phyloP scores from a whole-genome alignment of 768 basidiomycete species.

The Naganishia vishniacii region DNA sequence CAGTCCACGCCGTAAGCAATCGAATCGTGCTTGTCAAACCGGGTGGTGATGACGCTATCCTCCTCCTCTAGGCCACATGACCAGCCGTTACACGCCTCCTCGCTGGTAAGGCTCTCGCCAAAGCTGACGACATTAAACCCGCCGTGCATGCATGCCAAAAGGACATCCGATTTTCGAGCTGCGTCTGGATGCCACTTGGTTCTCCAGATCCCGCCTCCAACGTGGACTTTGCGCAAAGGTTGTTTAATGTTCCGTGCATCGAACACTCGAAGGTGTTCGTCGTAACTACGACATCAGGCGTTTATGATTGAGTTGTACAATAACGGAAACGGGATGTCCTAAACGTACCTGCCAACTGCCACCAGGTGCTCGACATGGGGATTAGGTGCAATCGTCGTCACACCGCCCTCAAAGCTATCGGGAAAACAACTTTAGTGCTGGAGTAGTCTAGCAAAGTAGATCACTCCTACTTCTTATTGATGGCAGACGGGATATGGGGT shows the following conservation, averaged over 20 bases:
- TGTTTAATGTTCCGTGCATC: constrained; percentile 65
- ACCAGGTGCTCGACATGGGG: constrained; percentile 72
- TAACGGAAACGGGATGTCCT: neutral
- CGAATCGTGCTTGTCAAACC: constrained; percentile 70
- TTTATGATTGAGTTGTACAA: neutral
- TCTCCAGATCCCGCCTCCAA: constrained; percentile 92
- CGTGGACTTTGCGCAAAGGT: constrained; percentile 60
- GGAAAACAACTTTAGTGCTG: neutral
- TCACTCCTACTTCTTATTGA: constrained; percentile 64
- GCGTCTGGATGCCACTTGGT: constrained; percentile 87
- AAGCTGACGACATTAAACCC: constrained; percentile 80
- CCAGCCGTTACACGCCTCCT: neutral
- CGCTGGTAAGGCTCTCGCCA: constrained; percentile 19
- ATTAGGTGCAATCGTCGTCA: constrained; percentile 82
- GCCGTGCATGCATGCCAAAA: constrained; percentile 97
- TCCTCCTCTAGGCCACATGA: constrained; percentile 4
- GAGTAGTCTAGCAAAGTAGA: neutral
- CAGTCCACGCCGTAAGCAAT: constrained; percentile 92
- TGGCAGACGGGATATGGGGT: constrained; percentile 60
- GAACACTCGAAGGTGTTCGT: constrained; percentile 71
- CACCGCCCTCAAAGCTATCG: constrained; percentile 78
- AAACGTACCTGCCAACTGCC: constrained; percentile 78
- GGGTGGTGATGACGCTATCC: constrained; percentile 52
- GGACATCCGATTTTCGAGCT: constrained; percentile 63
- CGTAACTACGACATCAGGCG: constrained; percentile 60